Percentiles rank a stretch among this genome's conserved stretches.
phyloP scores from a whole-genome alignment of 306 rosid genomes.

The Rosa lucieae region DNA sequence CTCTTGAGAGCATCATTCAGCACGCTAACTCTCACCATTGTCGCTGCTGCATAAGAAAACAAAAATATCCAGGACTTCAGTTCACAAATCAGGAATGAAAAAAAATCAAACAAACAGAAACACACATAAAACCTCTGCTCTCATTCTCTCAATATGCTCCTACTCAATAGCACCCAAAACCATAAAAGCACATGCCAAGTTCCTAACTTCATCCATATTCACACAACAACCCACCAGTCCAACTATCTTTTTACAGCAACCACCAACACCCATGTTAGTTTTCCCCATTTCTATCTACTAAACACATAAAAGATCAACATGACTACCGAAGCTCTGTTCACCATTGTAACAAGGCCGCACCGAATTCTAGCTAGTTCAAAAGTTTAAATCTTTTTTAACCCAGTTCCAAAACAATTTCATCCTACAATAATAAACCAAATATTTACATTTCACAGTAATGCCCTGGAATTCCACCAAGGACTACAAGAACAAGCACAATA shows the following conservation, averaged over 20 bases:
- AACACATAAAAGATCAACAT: neutral
- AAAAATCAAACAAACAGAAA: neutral
- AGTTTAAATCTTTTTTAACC: neutral
- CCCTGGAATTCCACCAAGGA: neutral
- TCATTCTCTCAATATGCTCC: neutral
- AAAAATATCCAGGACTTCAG: no score
- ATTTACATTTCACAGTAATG: neutral
- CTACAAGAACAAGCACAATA: neutral
- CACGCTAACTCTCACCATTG: no score
- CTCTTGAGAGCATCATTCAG: no score
- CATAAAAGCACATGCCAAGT: neutral
- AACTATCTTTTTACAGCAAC: neutral
- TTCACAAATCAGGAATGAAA: neutral
- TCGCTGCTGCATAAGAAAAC: no score
- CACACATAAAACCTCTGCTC: neutral
- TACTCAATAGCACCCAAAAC: neutral
- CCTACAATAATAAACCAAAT: neutral
- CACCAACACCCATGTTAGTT: neutral
- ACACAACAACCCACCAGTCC: neutral
- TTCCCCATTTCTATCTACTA: neutral
- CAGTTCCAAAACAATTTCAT: neutral
- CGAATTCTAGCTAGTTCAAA: neutral
- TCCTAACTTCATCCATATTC: neutral
- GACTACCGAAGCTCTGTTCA: neutral
- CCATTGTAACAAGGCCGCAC: neutral